Conservation (phyloP, 2,329 filamentous ascomycete species). For the Clonostachys rhizophaga region DNA sequence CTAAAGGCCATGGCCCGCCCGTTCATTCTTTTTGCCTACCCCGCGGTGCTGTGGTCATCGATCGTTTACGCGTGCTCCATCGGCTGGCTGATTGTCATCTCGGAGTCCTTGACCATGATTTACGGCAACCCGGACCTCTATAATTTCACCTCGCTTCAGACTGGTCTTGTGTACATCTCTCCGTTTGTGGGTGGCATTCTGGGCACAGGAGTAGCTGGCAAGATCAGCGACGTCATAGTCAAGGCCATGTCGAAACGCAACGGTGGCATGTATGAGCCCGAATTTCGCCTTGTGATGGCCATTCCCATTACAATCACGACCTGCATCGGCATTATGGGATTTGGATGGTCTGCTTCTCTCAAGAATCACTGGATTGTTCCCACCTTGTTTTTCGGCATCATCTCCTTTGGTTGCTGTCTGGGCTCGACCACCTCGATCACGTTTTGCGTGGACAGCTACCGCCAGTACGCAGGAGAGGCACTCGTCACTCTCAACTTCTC, state of each 20-base stretch:
- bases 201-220: slow-evolving; percentile 88
- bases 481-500: slow-evolving; percentile 91
- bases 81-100: slow-evolving; percentile 93
- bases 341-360: slow-evolving; percentile 83
- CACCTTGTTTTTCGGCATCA: slow-evolving; percentile 85
- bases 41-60: slow-evolving; percentile 83
- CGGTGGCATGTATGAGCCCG: slow-evolving; percentile 91
- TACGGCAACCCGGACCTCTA: slow-evolving; percentile 68
- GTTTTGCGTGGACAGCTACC: slow-evolving; percentile 89
- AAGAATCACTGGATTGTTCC: slow-evolving; percentile 84
- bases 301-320: slow-evolving; percentile 75
- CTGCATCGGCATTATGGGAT: slow-evolving; percentile 84
- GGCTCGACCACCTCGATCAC: slow-evolving; percentile 91
- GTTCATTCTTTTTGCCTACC: slow-evolving; percentile 83
- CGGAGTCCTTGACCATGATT: slow-evolving; percentile 78
- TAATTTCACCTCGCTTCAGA: slow-evolving; percentile 75
- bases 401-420: slow-evolving; percentile 88
- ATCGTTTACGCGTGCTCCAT: slow-evolving; percentile 83
- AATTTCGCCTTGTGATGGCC: slow-evolving; percentile 88
- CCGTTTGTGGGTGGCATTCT: slow-evolving; percentile 86
- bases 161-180: slow-evolving; percentile 83
- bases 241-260: slow-evolving; percentile 78
- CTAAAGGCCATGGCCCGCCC: slow-evolving; percentile 71
- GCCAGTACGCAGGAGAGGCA: slow-evolving; percentile 90
- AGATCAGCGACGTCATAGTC: slow-evolving; percentile 81